These are phyloP conservation scores for Phaffia rhodozyma DNA, from an alignment of 1,284 basidiomycete genomes.

Conservation along the genomic window DNA sequence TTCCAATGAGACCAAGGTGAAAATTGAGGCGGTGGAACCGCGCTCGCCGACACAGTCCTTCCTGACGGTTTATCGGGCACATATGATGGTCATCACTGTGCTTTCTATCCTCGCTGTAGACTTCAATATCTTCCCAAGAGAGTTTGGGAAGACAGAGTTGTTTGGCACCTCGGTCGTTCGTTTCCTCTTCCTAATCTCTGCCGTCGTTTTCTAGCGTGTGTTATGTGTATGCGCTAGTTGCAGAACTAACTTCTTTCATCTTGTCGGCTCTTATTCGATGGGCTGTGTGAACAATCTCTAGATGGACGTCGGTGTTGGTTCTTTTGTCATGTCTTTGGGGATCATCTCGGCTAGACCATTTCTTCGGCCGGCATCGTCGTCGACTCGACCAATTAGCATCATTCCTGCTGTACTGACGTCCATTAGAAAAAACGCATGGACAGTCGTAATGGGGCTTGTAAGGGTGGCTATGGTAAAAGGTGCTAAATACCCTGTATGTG, in stretches of 20 bases:
- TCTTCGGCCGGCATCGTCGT: conserved; percentile 35
- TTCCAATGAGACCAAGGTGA: too few relatives aligned
- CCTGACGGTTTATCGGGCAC: conserved; percentile 77
- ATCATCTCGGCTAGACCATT: conserved; percentile 58
- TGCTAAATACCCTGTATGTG: conserved; percentile 74
- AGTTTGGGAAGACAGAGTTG: conserved; percentile 83
- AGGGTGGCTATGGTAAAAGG: conserved; percentile 82
- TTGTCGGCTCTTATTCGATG: conserved; percentile 13
- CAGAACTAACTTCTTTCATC: background rate
- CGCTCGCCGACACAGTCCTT: conserved; percentile 9
- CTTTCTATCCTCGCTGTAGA: conserved; percentile 92
- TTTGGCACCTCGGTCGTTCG: conserved; percentile 82
- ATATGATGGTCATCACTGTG: conserved; percentile 90
- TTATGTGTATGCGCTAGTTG: background rate
- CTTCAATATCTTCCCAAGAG: conserved; percentile 80
- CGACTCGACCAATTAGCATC: background rate
- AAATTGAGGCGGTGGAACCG: conserved; percentile 1
- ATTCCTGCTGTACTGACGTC: background rate
- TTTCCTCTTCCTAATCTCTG: conserved; percentile 16
- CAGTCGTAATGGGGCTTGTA: conserved; percentile 65
- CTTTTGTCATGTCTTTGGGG: conserved; percentile 90
- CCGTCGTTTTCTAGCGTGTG: background rate
- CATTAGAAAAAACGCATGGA: conserved; percentile 28
- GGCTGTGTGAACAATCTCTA: conserved; percentile 30
- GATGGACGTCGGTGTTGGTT: conserved; percentile 98